These are phyloP conservation scores for Skeletonema marinoi DNA, from an alignment of 108 stramenopile species.

Conservation along the genomic window DNA sequence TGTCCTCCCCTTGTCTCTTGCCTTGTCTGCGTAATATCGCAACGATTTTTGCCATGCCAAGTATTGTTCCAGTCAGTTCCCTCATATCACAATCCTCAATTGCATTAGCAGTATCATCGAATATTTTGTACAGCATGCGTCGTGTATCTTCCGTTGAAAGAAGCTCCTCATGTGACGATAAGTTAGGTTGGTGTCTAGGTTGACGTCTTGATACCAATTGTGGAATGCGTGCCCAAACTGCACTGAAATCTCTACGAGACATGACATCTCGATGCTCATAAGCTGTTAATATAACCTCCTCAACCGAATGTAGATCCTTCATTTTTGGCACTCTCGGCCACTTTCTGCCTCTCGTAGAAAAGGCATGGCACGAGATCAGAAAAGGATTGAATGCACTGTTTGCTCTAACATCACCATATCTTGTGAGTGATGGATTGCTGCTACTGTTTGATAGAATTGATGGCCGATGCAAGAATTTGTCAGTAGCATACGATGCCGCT, in stretches of 20 bases:
- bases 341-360: background rate
- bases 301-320: background rate
- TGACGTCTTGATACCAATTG: background rate
- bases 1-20: background rate
- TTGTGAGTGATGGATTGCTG: background rate
- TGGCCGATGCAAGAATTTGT: background rate
- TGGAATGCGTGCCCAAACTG: background rate
- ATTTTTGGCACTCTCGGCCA: background rate
- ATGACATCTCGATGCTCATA: background rate
- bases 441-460: background rate
- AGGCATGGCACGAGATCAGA: background rate
- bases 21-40: background rate
- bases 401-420: background rate
- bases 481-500: background rate
- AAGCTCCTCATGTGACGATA: background rate
- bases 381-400: too few species aligned
- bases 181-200: background rate
- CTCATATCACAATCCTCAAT: background rate
- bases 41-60: background rate
- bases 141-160: background rate
- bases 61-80: background rate
- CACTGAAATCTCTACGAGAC: background rate
- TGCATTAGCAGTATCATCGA: background rate
- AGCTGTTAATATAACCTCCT: background rate
- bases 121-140: background rate